Evolutionary conservation across 345 rosid species (phyloP), one percentile per base, ranked within the genome.

Genomic region (Lepidium aucheri): DNA sequence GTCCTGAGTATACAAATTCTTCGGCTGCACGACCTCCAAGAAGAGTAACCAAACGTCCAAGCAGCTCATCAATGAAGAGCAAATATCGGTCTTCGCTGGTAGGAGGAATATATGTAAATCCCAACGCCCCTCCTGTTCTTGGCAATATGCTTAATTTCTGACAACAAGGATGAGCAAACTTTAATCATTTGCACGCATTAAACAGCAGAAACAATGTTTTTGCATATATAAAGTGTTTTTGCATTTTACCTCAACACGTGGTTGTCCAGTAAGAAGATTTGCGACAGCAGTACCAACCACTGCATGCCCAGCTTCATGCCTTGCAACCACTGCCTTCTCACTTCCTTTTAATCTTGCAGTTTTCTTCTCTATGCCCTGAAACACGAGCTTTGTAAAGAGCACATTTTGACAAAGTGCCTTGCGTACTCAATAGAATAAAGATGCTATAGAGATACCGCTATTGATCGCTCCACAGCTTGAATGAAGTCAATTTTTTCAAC

Each of bases 21-120:
- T 94, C 99, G 18, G 99, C 99, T 42, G 99, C 99, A 63, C 97
- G 96, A 24, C 99, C 99, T 68, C 97, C 99, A 17, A 94, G 88
- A 64, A 94, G 97, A 28, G 97, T 94, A 51, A 89, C 99, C 86
- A 94, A 79, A 46, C 91, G 97, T 15, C 99, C 99, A 52, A 81
- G 90, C 49, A 94, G 67, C 69, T 94, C 99, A 61, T 94, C 99
- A 72, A 91, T 82, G 74, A 90, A 94, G 55, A 94, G 95, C 47
- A 94, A 77, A 82, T 91, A 88, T 70, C 97, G 80, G 56, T 94
- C 99, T 78, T 94, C 99, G 36, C 41, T 81, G 47, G 86, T 73
- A 13, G 98, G 98, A 44, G 95, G 97, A 55, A 62, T 78, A 75
- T 91, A 94, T 14, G 97, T 89, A 70, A 91, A 91, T 34, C 99